Evolutionary conservation across 352 stramenopile genomes (phyloP), one percentile per base, ranked within the genome.

Genomic region (Phytopythium cucurbitacearum): DNA sequence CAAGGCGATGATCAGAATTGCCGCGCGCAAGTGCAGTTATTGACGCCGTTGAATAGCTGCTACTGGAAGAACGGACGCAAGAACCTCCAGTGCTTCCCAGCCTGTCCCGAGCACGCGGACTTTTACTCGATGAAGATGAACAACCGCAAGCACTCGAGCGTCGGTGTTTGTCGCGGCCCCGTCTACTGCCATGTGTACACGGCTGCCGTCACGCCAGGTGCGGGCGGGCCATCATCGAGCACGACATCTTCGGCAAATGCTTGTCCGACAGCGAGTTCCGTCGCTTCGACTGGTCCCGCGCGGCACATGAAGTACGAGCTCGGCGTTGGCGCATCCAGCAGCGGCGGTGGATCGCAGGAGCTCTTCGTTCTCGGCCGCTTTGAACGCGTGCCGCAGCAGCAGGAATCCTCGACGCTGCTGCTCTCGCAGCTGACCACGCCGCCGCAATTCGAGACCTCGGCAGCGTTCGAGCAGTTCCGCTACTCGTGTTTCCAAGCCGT

Each of bases 61-160:
- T 96, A 96, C 63, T 96, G 85, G 85, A 92, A 94, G 56, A 96
- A 96, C 57, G 87, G 87, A 8, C 83, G 87, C 35, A 96, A 95
- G 62, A 96, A 96, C 56, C 49, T 96, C 43, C 87, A 96, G 59
- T 96, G 87, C 55, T 96, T 96, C 52, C 87, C 87, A 7, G 71
- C 75, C 3, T 96, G 87, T 36, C 85, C 85, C 13, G 85, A 95
- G 54, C 82, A 93, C 59, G 74, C 87, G 53, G 87, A 96, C 61
- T 96, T 95, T 32, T 94, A 91, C 67, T 91, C 81, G 5, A 93
- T 93, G 82, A 92, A 91, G 67, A 91, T 93, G 70, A 91, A 89
- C 65, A 90, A 91, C 62, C 80, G 80, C 43, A 94, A 94, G 64
- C 85, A 94, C 57, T 85, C 80, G 48, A 89, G 75, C 54, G 79